Evolutionary conservation across 768 basidiomycete species (phyloP).

Genomic region (Ephemerocybe angulata): DNA sequence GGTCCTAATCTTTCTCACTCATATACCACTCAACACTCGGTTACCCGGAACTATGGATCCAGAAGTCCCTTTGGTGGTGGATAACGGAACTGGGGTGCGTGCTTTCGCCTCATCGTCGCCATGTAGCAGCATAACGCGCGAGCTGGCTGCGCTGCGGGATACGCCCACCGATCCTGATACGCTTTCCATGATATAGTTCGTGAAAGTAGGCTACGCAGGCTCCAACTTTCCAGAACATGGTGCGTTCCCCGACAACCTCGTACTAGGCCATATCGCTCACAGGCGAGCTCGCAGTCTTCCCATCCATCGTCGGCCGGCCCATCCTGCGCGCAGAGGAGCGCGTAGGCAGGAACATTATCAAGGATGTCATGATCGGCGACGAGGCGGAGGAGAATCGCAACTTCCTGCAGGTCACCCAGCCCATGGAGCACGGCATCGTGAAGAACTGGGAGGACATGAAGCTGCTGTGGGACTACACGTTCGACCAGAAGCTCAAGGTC

Average conservation of each 20-base stretch:
- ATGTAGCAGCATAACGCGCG: too few relatives aligned
- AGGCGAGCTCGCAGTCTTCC: constrained; percentile 67
- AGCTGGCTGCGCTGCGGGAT: not conserved
- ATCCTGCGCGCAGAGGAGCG: constrained; percentile 98
- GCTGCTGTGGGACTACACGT: constrained; percentile 97
- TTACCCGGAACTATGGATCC: constrained; percentile 35
- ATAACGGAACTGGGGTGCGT: constrained; percentile 86
- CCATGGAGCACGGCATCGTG: constrained; percentile 99
- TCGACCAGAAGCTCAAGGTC: constrained; percentile 89
- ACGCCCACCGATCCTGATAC: constrained; percentile 6
- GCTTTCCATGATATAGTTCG: constrained; percentile 52
- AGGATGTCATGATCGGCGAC: constrained; percentile 98
- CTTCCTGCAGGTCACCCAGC: constrained; percentile 94
- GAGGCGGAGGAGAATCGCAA: constrained; percentile 92
- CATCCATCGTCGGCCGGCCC: constrained; percentile 93
- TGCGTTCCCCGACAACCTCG: constrained; percentile 27
- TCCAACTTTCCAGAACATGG: constrained; percentile 96
- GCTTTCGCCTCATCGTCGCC: too few relatives aligned
- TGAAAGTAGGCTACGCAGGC: constrained; percentile 87
- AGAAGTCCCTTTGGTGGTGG: constrained; percentile 67
- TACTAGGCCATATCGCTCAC: not conserved
- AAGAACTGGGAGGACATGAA: constrained; percentile 99
- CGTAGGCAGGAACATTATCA: constrained; percentile 79
- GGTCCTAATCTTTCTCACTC: not conserved
- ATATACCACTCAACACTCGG: not conserved